Percentiles rank a stretch among this genome's conserved stretches.
These are phyloP conservation scores for Penicillium sp. DNA, from an alignment of 2,329 filamentous ascomycete genomes.

Conservation along the genomic window DNA sequence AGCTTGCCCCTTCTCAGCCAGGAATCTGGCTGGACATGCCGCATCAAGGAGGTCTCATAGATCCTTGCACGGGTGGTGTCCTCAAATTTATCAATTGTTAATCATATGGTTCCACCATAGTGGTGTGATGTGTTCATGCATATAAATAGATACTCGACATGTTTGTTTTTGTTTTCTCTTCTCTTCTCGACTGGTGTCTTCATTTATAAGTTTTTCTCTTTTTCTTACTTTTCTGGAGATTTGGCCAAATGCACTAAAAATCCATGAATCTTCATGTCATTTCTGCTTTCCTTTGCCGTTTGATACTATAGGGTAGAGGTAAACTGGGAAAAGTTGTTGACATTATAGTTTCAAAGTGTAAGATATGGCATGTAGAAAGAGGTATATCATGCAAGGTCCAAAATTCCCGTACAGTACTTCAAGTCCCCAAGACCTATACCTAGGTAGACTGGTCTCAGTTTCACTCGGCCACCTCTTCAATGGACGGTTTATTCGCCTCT, in stretches of 20 bases:
- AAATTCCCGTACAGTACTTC: not conserved
- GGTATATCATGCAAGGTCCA: not conserved
- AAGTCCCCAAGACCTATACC: not conserved
- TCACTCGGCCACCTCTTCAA: constrained; percentile 36
- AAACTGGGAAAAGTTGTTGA: not conserved
- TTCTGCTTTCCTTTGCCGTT: not conserved
- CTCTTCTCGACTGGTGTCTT: constrained; percentile 12
- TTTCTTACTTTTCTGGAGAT: not conserved
- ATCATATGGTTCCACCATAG: constrained; percentile 21
- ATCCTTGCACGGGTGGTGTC: constrained; percentile 6
- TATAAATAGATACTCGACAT: constrained; percentile 25
- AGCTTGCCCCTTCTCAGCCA: constrained; percentile 79
- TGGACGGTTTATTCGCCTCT: constrained; percentile 32
- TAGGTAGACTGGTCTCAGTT: not conserved
- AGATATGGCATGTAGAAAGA: not conserved
- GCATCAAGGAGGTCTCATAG: constrained; percentile 69
- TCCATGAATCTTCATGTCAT: constrained; percentile 16
- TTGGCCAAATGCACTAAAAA: constrained; percentile 16
- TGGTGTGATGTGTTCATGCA: constrained; percentile 27
- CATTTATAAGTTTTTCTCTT: constrained; percentile 14
- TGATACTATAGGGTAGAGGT: no score
- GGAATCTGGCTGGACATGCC: constrained; percentile 85
- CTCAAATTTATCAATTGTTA: constrained; percentile 18
- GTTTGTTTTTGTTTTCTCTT: constrained; percentile 19
- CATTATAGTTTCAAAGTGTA: not conserved